Base-by-base conservation (phyloP, 768 basidiomycete species). In the Gloeostereum incarnatum region DNA sequence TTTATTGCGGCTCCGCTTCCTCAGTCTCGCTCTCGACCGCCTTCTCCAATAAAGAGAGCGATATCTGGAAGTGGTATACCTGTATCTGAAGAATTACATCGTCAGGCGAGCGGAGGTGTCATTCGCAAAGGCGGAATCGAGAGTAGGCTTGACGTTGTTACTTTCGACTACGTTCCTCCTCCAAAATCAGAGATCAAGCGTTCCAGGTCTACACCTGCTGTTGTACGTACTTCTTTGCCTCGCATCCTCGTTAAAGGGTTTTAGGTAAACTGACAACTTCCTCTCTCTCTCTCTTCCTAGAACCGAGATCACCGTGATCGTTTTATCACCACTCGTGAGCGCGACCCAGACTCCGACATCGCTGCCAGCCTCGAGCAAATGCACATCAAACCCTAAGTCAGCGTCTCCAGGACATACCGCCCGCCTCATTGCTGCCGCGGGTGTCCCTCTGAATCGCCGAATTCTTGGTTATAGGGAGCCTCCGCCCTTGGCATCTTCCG, bases 391-490 rank as follows among this genome's bases (percentile, higher is more conserved):
- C n/a, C 61, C 75, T 0, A 63, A 69, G 30, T 62, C 70, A 1
- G 62, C 70, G 9, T 88, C 86, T 0, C 85, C 85, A 1, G 75
- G 78, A 0, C 87, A 89, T 51, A 84, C 85, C 0, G 81, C 83
- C 8, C 74, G 87, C 27, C 71, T 90, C 14, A 81, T 75, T 5
- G 78, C 71, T 1, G 86, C 87, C 1, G 73, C 84, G 0, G 86
- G 85, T 16, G 71, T 90, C 10, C 78, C 81, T 7, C 57, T 85
- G 36, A 85, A 82, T 50, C 76, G 81, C 17, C 82, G 91, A 23
- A 82, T 96, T 36, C 72, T 96, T 5, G 81, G 85, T 4, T 96
- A 91, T 58, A 83, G 89, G 54, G 89, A 92, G 53, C 77, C 77
- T 11, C 91, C 92, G 0, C 84, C 90, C 2, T 55, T 78, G 0